Conservation (phyloP, 177 flowering plant genomes). For the Tripterygium wilfordii region DNA sequence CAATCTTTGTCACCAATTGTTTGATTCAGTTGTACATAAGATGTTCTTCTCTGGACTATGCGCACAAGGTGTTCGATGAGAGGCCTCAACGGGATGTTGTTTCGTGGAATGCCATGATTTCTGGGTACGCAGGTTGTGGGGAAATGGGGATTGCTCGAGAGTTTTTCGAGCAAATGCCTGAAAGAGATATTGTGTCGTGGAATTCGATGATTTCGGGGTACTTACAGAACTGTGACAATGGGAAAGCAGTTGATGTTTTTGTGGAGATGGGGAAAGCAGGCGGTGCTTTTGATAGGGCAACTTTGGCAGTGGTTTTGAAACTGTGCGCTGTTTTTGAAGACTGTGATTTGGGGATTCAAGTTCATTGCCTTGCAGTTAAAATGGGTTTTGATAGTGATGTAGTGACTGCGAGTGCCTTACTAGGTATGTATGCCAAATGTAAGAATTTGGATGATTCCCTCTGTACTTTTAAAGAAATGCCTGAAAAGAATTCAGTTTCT, state of each 20-base stretch:
- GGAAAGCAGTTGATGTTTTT: constrained; percentile 33
- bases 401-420: constrained; percentile 63
- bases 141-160: constrained; percentile 38
- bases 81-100: constrained; percentile 58
- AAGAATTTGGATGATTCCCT: constrained; percentile 40
- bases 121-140: constrained; percentile 39
- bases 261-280: constrained; percentile 37
- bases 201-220: constrained; percentile 72
- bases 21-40: constrained; percentile 60
- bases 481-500: constrained; percentile 62
- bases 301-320: constrained; percentile 57
- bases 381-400: constrained; percentile 56
- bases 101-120: constrained; percentile 70
- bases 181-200: constrained; percentile 71
- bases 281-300: constrained; percentile 37
- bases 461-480: constrained; percentile 44
- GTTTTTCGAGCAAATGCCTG: constrained; percentile 54
- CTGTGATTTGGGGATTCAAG: constrained; percentile 37
- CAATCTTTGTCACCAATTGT: constrained; percentile 63
- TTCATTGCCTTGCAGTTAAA: constrained; percentile 51
- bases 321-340: constrained; percentile 48
- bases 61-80: constrained; percentile 54
- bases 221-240: constrained; percentile 38
- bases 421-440: constrained; percentile 86
- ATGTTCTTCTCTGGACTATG: constrained; percentile 40